Conservation (phyloP, 2,329 filamentous ascomycete genomes). For the Calcarisporium arbuscula region DNA sequence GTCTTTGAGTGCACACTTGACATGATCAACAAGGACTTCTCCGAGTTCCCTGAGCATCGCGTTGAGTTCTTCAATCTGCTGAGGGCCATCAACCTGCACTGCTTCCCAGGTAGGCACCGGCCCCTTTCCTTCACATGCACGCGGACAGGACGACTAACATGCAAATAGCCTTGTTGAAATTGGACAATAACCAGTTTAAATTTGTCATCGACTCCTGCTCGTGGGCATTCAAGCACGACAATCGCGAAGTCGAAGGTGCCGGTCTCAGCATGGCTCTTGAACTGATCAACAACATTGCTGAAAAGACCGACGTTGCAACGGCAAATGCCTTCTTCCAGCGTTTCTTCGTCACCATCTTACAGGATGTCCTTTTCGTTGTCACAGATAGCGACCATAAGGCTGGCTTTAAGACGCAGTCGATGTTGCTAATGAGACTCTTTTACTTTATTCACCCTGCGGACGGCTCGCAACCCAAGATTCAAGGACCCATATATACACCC, state of each 20-base stretch:
- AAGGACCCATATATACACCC: constrained; percentile 80
- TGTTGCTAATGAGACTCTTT: constrained; percentile 91
- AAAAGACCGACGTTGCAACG: constrained; percentile 78
- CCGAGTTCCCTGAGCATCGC: constrained; percentile 95
- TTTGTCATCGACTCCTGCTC: constrained; percentile 99
- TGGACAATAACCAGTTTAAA: constrained; percentile 96
- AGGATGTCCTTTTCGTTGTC: constrained; percentile 97
- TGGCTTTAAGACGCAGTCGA: constrained; percentile 95
- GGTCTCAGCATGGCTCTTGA: constrained; percentile 98
- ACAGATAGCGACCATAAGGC: constrained; percentile 98
- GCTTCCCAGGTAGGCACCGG: constrained; percentile 68
- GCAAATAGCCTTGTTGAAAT: constrained; percentile 66
- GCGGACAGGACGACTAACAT: constrained; percentile 7
- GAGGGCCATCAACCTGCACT: constrained; percentile 92
- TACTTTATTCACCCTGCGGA: constrained; percentile 79
- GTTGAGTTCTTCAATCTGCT: constrained; percentile 99
- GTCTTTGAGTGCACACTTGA: constrained; percentile 97
- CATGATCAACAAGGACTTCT: constrained; percentile 99
- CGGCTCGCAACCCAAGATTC: constrained; percentile 70
- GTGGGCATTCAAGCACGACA: constrained; percentile 99
- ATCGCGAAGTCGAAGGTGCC: constrained; percentile 92
- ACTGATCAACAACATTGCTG: constrained; percentile 94
- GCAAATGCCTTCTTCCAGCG: constrained; percentile 96
- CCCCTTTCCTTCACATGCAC: neutral
- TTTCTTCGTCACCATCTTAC: constrained; percentile 91